These are phyloP conservation scores for Geranium brycei DNA, from an alignment of 345 rosid genomes.

Conservation along the genomic window DNA sequence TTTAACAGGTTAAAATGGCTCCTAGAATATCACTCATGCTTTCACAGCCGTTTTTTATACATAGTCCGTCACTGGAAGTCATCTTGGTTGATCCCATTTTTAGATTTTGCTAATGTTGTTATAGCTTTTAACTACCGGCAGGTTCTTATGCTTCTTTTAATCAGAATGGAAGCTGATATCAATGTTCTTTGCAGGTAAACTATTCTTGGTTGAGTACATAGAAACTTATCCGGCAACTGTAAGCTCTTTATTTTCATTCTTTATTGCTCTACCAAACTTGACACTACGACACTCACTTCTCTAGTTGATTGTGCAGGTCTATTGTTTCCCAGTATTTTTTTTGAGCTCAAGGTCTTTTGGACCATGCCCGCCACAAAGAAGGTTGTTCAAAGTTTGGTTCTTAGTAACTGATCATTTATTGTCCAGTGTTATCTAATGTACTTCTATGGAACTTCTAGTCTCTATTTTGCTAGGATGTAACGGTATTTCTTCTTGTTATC, in stretches of 20 bases:
- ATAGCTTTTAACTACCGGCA: no score
- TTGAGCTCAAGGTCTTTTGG: conserved; percentile 4
- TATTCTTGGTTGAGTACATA: background rate
- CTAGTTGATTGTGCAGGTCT: conserved; percentile 1
- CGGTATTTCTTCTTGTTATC: background rate
- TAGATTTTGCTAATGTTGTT: no score
- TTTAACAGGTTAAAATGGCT: no score
- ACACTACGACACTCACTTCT: background rate
- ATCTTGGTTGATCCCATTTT: no score
- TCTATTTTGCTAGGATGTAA: background rate
- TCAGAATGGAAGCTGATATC: background rate
- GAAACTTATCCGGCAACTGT: background rate
- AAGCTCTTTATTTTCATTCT: background rate
- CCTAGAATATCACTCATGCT: no score
- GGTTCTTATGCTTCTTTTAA: background rate
- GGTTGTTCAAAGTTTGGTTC: conserved; percentile 8
- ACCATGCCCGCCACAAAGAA: conserved; percentile 21
- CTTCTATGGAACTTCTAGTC: background rate
- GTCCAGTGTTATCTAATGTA: background rate
- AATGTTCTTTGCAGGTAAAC: conserved; percentile 1
- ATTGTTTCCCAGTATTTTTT: background rate
- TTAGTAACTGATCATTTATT: background rate
- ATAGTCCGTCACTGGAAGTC: no score
- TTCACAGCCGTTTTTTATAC: no score
- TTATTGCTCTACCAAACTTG: background rate